Evolutionary conservation across 2,329 filamentous ascomycete species (phyloP).

Genomic region (Ascochyta pisi): DNA sequence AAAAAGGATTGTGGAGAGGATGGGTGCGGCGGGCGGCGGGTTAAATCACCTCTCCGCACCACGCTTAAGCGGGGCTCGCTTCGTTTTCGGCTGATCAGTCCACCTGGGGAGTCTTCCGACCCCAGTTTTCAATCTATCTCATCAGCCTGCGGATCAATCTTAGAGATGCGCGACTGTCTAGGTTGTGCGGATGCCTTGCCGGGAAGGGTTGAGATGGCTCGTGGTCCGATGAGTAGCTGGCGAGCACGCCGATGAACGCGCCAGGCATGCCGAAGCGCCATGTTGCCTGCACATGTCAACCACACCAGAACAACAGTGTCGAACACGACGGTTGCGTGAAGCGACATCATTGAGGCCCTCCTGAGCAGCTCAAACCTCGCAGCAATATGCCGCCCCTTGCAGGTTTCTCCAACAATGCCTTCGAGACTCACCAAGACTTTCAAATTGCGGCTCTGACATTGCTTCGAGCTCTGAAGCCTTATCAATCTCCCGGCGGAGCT

Average conservation of each 20-base stretch:
- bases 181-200: conserved; percentile 16
- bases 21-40: conserved; percentile 33
- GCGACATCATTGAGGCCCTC: background rate
- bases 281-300: background rate
- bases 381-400: conserved; percentile 34
- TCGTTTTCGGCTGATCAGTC: conserved; percentile 27
- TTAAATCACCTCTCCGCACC: conserved; percentile 35
- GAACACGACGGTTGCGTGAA: background rate
- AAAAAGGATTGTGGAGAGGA: conserved; percentile 29
- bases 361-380: background rate
- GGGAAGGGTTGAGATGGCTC: background rate
- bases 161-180: conserved; percentile 10
- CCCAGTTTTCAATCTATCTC: conserved; percentile 10
- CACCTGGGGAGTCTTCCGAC: conserved; percentile 9
- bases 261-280: background rate
- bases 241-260: background rate
- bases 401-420: conserved; percentile 41
- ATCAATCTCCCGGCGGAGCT: conserved; percentile 42
- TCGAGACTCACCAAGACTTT: conserved; percentile 34
- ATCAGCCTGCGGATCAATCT: background rate
- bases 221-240: background rate
- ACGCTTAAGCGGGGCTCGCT: conserved; percentile 31
- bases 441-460: conserved; percentile 32
- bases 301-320: background rate
- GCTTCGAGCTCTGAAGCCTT: conserved; percentile 35